Evolutionary conservation across 1,284 basidiomycete genomes (phyloP).

Genomic region (Pseudozyma sp.): DNA sequence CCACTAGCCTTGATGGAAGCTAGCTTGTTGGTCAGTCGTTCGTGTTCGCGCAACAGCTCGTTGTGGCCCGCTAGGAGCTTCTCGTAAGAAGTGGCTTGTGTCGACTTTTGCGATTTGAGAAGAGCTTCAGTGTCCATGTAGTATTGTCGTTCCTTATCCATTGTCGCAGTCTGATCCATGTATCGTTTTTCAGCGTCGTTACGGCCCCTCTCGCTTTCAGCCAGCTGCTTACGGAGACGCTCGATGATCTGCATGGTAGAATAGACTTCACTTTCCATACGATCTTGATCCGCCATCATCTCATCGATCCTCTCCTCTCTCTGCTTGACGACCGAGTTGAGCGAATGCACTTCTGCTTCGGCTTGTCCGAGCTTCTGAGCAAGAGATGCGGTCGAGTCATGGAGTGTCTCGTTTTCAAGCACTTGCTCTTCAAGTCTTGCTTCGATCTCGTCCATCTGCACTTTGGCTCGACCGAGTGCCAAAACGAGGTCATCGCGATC

Average conservation of each 20-base stretch:
- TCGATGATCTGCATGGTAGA: constrained; percentile 52
- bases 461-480: constrained; percentile 58
- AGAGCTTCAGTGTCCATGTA: constrained; percentile 56
- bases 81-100: constrained; percentile 44
- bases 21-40: constrained; percentile 46
- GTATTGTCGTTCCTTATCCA: constrained; percentile 63
- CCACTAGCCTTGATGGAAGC: constrained; percentile 37
- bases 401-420: constrained; percentile 48
- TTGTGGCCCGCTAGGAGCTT: constrained; percentile 50
- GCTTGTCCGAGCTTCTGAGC: constrained; percentile 33
- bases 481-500: constrained; percentile 55
- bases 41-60: constrained; percentile 52
- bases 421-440: constrained; percentile 44
- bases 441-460: constrained; percentile 60
- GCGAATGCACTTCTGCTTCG: constrained; percentile 31
- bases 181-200: constrained; percentile 56
- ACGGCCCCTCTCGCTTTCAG: constrained; percentile 50
- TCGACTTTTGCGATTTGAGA: constrained; percentile 54
- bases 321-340: constrained; percentile 43
- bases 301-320: constrained; percentile 61
- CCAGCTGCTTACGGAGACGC: constrained; percentile 52
- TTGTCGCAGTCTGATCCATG: constrained; percentile 52
- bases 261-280: constrained; percentile 57
- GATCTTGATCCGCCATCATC: constrained; percentile 57
- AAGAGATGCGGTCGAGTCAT: constrained; percentile 31